These are phyloP conservation scores for Geranium rotundifolium DNA, from an alignment of 345 rosid species.

Conservation along the genomic window DNA sequence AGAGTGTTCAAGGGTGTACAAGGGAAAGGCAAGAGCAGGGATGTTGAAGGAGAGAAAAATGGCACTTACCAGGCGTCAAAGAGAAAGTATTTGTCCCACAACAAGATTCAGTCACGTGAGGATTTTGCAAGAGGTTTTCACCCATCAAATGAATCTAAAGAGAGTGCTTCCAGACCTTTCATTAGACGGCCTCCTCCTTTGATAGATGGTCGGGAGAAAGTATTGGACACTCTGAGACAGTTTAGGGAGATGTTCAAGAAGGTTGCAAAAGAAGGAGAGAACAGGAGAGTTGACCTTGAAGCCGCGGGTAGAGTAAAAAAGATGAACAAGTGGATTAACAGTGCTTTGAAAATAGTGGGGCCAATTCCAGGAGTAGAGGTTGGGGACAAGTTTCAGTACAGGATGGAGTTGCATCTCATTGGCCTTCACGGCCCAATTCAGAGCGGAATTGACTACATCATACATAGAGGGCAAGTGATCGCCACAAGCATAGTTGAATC, in stretches of 20 bases:
- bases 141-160: too few species aligned
- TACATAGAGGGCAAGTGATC: background rate
- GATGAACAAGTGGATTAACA: background rate
- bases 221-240: background rate
- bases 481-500: slow-evolving; percentile 17
- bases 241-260: background rate
- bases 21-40: too few species aligned
- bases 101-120: too few species aligned
- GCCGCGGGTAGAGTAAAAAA: slow-evolving; percentile 3
- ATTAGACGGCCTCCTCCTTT: too few species aligned
- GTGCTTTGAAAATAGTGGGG: slow-evolving; percentile 3
- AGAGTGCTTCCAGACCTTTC: too few species aligned
- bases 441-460: slow-evolving; percentile 11
- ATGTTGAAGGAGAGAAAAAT: too few species aligned
- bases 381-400: slow-evolving; percentile 14
- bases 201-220: background rate
- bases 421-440: slow-evolving; percentile 10
- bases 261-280: background rate
- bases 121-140: too few species aligned
- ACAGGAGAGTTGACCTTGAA: slow-evolving; percentile 3
- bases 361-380: slow-evolving; percentile 13
- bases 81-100: too few species aligned
- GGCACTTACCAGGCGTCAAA: too few species aligned
- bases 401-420: slow-evolving; percentile 11
- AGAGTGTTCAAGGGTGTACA: too few species aligned